Evolutionary conservation across 2,329 filamentous ascomycete genomes (phyloP).

Genomic region (Lasiodiplodia sp.): DNA sequence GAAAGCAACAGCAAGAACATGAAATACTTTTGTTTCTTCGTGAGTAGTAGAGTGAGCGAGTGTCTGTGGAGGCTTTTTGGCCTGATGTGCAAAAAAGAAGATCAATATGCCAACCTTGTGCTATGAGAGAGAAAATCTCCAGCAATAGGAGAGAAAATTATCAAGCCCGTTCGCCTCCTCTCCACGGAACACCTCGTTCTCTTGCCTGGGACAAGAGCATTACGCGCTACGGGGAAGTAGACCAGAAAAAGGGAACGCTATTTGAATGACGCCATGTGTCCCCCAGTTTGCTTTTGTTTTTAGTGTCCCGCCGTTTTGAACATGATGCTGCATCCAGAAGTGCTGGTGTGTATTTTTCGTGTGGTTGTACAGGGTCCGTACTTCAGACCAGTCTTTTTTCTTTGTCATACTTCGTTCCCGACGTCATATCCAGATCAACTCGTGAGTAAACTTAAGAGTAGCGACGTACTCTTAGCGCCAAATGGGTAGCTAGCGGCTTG

Average conservation of each 20-base stretch:
- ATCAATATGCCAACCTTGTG: constrained; percentile 21
- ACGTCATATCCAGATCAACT: background rate
- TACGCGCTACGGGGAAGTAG: background rate
- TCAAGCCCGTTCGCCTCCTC: background rate
- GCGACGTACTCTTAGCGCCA: background rate
- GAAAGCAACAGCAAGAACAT: background rate
- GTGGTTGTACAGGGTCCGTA: constrained; percentile 23
- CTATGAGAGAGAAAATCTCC: background rate
- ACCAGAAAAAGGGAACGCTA: constrained; percentile 20
- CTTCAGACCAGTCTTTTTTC: constrained; percentile 14
- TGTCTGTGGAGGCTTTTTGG: background rate
- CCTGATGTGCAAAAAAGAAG: background rate
- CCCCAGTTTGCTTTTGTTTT: constrained; percentile 18
- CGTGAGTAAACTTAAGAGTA: background rate
- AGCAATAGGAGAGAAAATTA: constrained; percentile 3
- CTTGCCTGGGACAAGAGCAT: constrained; percentile 10
- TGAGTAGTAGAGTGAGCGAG: background rate
- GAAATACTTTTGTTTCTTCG: constrained; percentile 6
- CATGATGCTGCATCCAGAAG: constrained; percentile 20
- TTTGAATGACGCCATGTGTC: constrained; percentile 20
- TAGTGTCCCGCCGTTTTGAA: constrained; percentile 18
- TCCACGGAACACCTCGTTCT: constrained; percentile 1
- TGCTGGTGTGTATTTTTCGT: constrained; percentile 21
- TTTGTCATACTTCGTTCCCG: background rate
- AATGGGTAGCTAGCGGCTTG: background rate